Base-by-base conservation (phyloP, 768 basidiomycete genomes). In the Kwoniella sp. region DNA sequence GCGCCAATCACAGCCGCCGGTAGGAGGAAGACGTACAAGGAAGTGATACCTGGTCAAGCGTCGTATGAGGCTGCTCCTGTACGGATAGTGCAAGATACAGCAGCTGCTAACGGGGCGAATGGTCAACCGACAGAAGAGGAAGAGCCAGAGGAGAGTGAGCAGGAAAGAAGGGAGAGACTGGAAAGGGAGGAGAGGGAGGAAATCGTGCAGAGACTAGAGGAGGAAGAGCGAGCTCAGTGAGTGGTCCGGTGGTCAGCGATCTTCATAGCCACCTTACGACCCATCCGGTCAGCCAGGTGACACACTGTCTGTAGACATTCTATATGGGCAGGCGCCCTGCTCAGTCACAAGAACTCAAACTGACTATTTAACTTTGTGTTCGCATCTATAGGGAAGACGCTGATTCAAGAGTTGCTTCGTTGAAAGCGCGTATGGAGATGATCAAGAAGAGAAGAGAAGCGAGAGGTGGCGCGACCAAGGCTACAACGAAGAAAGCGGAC, bases 211-310 rank as follows among this genome's bases (percentile, higher is more conserved):
- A 53, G 78, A 25, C 60, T 79, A 52, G 76, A 77, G 54, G 78
- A 77, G 53, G 76, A 79, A 58, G 68, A 74, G 47, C 52, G 78
- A 48, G 78, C 76, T 36, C 78, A 79, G 77, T 79, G 51, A 75
- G 77, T 73, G n/a, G 30, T 33, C 6, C 13, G 13, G 7, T 33
- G 7, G 13, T 6, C 33, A 33, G 7, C 33, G 33, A 6, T 6
- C 33, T 33, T 13, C 33, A 25, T 24, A 52, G 56, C 46, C 48
- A 37, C 46, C 36, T 25, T 52, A 13, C 33, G n/a, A n/a, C n/a
- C n/a, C n/a, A n/a, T n/a, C n/a, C n/a, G n/a, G n/a, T n/a, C n/a
- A n/a, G n/a, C n/a, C n/a, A n/a, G n/a, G n/a, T n/a, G n/a, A n/a
- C n/a, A n/a, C n/a, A n/a, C n/a, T n/a, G n/a, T n/a, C n/a, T n/a